Conservation (phyloP, 2,329 filamentous ascomycete genomes). For the Epicoccum sorghinum region DNA sequence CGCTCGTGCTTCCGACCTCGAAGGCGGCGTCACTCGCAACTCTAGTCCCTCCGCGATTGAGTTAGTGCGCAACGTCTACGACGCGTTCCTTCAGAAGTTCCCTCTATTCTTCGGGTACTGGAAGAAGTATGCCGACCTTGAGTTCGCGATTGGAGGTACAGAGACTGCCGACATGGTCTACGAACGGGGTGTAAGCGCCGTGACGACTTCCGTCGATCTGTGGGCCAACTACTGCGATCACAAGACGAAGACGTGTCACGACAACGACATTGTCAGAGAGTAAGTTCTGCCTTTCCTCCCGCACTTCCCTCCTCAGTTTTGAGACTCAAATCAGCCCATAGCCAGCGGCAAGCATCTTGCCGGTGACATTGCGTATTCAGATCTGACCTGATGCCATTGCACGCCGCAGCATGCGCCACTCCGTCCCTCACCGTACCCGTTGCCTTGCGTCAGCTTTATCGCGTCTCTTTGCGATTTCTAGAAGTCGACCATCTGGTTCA, state of each 20-base stretch:
- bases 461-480: conserved; percentile 15
- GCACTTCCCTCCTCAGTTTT: conserved; percentile 24
- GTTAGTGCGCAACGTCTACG: conserved; percentile 84
- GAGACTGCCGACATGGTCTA: conserved; percentile 99
- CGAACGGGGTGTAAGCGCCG: conserved; percentile 91
- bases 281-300: conserved; percentile 69
- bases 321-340: conserved; percentile 37
- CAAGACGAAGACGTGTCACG: conserved; percentile 97
- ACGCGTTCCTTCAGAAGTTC: conserved; percentile 92
- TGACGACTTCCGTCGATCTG: conserved; percentile 91
- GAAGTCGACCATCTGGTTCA: conserved; percentile 22
- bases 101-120: conserved; percentile 97
- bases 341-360: conserved; percentile 26
- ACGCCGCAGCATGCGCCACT: conserved; percentile 44
- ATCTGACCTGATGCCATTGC: conserved; percentile 29
- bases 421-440: conserved; percentile 37
- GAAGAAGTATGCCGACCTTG: conserved; percentile 98
- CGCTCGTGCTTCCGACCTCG: conserved; percentile 78
- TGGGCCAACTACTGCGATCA: conserved; percentile 98
- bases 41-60: conserved; percentile 93
- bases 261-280: conserved; percentile 96
- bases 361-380: conserved; percentile 23
- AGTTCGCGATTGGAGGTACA: conserved; percentile 95
- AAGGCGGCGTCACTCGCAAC: conserved; percentile 94
- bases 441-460: conserved; percentile 22